Evolutionary conservation across 768 basidiomycete genomes (phyloP), one percentile per base, ranked within the genome.

Genomic region (Terana coerulea): DNA sequence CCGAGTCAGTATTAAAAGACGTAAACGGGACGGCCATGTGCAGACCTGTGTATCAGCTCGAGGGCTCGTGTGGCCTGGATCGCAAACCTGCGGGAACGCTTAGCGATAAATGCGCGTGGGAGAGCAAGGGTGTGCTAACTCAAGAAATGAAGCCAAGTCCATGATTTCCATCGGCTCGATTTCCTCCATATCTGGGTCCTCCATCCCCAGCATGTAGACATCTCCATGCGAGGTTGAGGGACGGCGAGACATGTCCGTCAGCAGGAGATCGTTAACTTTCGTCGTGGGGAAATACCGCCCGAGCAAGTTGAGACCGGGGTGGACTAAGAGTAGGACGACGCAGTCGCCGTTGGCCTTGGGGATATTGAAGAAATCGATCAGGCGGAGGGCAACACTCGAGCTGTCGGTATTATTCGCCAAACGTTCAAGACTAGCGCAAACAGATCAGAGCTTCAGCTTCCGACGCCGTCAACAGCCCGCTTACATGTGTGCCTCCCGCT

Each of bases 71-170:
- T 85, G 2, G 86, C 83, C 59, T 88, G 83, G 34, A 88, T 84
- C 7, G 86, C 81, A 60, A 89, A 89, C 62, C 85, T 87, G 54
- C 14, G 12, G 15, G 34, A 15, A 52, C 29, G 41, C 25, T 51
- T n/a, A 31, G 28, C 21, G 12, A 56, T n/a, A 25, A 42, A 28
- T 35, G 25, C 3, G 33, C 17, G 26, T 15, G 21, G 15, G 37
- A 14, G 19, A 3, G 25, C 10, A 17, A 25, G 5, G 24, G 17
- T 8, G 33, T 11, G 62, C 79, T 51, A 58, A 86, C 84, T 89
- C 86, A 2, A 89, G 72, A 66, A 88, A 89, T 0, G 84, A 79
- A 12, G 85, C 85, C 15, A 89, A 69, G 63, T 89, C 87, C 83
- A 89, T 87, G 45, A 86, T 78, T 60, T 85, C 84, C 44, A 80